Conservation (phyloP, 805 yeast genomes). For the Zygosaccharomyces gambellarensis region DNA sequence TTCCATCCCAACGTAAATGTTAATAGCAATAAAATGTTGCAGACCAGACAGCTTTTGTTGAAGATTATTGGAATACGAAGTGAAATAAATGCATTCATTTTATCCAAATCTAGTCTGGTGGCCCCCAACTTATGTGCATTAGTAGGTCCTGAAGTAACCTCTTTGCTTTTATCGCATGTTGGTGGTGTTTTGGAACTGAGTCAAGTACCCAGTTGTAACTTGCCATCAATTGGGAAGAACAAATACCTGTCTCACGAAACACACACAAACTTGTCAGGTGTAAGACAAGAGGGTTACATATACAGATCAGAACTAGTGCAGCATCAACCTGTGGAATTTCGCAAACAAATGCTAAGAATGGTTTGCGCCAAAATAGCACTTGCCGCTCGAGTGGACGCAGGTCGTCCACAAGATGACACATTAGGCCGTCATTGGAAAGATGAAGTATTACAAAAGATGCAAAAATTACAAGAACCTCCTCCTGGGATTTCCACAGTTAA, state of each 20-base stretch:
- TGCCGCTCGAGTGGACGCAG: constrained; percentile 77
- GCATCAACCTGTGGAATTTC: constrained; percentile 50
- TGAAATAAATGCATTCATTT: constrained; percentile 48
- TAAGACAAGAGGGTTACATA: constrained; percentile 64
- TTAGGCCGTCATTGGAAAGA: constrained; percentile 54
- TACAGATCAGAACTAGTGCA: constrained; percentile 58
- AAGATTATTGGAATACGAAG: constrained; percentile 2
- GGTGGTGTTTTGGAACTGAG: constrained; percentile 69
- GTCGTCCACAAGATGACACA: constrained; percentile 42
- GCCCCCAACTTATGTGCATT: constrained; percentile 80
- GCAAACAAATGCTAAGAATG: constrained; percentile 70
- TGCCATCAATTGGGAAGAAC: constrained; percentile 68
- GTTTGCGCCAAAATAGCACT: constrained; percentile 72
- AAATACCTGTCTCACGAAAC: constrained; percentile 33
- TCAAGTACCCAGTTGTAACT: constrained; percentile 73
- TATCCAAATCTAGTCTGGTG: constrained; percentile 49
- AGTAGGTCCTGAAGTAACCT: constrained; percentile 66
- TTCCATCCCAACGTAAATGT: constrained; percentile 11
- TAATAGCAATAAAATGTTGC: constrained; percentile 29
- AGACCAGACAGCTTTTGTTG: constrained; percentile 39
- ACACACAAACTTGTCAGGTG: constrained; percentile 38
- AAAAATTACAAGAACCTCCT: constrained; percentile 75
- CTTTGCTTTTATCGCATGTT: constrained; percentile 61
- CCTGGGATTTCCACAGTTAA: constrained; percentile 56
- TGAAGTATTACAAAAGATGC: constrained; percentile 61